phyloP scores from a whole-genome alignment of 2,329 filamentous ascomycete species.

The Phymatotrichopsis omnivora region DNA sequence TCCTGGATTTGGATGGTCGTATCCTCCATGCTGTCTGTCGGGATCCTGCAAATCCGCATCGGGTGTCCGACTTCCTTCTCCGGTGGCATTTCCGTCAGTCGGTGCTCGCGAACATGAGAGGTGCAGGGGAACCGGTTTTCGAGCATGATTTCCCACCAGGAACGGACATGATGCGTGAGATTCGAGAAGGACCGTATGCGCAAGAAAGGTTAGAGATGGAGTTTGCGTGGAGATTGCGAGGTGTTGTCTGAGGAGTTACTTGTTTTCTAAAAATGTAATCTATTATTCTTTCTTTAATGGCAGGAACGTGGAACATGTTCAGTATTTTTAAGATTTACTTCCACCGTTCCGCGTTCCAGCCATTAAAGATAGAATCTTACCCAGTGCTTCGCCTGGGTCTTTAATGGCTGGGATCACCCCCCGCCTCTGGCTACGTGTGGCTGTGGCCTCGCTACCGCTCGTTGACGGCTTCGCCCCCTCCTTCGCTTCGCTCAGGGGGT shows the following conservation, averaged over 20 bases:
- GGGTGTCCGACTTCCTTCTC: slow-evolving; percentile 5
- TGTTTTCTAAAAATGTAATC: too few species aligned
- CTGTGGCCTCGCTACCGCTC: too few species aligned
- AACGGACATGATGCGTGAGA: slow-evolving; percentile 10
- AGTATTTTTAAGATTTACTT: slow-evolving; percentile 2
- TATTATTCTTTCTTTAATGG: neutral
- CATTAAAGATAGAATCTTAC: slow-evolving; percentile 1
- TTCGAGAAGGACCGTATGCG: slow-evolving; percentile 8
- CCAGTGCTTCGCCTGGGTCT: too few species aligned
- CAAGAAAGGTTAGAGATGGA: slow-evolving; percentile 14
- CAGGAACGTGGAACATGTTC: neutral
- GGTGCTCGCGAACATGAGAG: slow-evolving; percentile 5
- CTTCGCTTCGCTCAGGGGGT: too few species aligned
- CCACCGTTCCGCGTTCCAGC: too few species aligned
- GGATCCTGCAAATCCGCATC: neutral
- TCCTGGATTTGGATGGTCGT: slow-evolving; percentile 8
- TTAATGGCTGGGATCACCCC: too few species aligned
- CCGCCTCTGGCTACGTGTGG: too few species aligned
- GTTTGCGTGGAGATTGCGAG: too few species aligned
- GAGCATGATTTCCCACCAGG: slow-evolving; percentile 13
- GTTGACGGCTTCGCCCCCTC: too few species aligned
- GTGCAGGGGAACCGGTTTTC: slow-evolving; percentile 8
- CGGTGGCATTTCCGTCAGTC: slow-evolving; percentile 4
- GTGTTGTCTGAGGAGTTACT: too few species aligned
- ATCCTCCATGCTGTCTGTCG: slow-evolving; percentile 17